Percentiles rank a stretch among this genome's conserved stretches.
phyloP scores from a whole-genome alignment of 1,284 basidiomycete genomes.

The Takashimella tepidaria region DNA sequence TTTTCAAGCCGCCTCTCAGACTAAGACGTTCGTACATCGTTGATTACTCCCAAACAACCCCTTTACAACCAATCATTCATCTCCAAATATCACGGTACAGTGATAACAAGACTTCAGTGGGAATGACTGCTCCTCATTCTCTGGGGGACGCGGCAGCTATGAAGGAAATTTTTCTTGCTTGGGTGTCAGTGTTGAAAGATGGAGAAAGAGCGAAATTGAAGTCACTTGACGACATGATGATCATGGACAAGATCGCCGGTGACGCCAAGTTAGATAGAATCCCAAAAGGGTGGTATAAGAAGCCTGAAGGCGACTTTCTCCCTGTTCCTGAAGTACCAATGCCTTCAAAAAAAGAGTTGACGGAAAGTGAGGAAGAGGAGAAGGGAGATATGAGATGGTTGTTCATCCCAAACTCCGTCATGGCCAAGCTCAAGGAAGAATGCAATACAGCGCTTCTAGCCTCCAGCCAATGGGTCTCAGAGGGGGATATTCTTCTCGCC shows the following conservation, averaged over 20 bases:
- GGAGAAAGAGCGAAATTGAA: neutral
- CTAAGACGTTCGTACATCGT: neutral
- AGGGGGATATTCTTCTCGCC: constrained; percentile 5
- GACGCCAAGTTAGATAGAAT: neutral
- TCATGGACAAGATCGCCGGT: constrained; percentile 2
- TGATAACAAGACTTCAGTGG: constrained; percentile 2
- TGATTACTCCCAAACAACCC: neutral
- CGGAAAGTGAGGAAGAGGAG: neutral
- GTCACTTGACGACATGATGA: neutral
- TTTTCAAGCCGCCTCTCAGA: neutral
- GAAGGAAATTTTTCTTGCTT: constrained; percentile 1
- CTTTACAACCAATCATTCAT: constrained; percentile 4
- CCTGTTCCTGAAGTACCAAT: neutral
- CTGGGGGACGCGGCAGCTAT: constrained; percentile 5
- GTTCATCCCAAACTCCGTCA: constrained; percentile 1
- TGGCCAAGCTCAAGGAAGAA: constrained; percentile 1
- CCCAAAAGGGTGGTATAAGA: neutral
- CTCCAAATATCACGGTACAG: constrained; percentile 4
- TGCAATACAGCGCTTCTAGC: neutral
- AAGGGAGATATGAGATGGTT: constrained; percentile 1
- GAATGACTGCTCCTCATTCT: constrained; percentile 2
- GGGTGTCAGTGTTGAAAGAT: neutral
- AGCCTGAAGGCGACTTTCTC: neutral
- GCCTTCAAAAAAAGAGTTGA: neutral
- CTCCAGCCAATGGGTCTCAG: constrained; percentile 1